Base-by-base conservation (phyloP, 306 rosid genomes). In the Quercus engelmannii region DNA sequence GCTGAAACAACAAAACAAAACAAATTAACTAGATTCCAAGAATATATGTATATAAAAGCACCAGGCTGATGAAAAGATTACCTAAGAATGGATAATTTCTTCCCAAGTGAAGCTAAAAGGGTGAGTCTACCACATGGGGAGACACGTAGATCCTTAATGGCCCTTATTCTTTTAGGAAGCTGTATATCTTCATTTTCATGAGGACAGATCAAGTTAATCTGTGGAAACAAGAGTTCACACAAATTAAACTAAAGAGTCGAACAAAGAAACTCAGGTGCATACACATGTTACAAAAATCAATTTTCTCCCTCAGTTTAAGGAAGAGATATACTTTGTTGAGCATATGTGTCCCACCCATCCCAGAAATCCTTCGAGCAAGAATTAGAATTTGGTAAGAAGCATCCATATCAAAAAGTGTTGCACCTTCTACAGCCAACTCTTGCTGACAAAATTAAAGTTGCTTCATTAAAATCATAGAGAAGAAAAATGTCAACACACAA, bases 101-200 rank as follows among this genome's bases (percentile, higher is more conserved):
- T 75, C n/a, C 78, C 78, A 41, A 75, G 18, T 62, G 78, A 75
- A 75, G 78, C 78, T 61, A 75, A 61, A 75, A 75, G 78, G 58
- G 71, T 61, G 78, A 75, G 38, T 21, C 55, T 74, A 59, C 78
- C 71, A 75, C 78, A 75, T 25, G 71, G 78, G 23, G 78, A 75
- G 31, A 75, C 6, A 2, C 25, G 43, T 75, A 75, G 41, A 62
- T 75, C 78, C 78, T 75, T 75, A 38, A 75, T 62, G 57, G 78
- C 71, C 28, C 61, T 75, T 59, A 55, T 61, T 21, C 57, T 49
- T 20, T n/a, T 55, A 8, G 78, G 70, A 61, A 59, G 78, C 41
- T 58, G 71, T 59, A 75, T 59, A 61, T 75, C 78, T 75, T 75
- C 78, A 75, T 23, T 75, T 61, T 59, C 71, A 13, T 1, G 35